A percentile compares a stretch with the other conserved stretches of the same genome.
phyloP scores from a whole-genome alignment of 2,329 filamentous ascomycete species.

The Pezicula radicicola region DNA sequence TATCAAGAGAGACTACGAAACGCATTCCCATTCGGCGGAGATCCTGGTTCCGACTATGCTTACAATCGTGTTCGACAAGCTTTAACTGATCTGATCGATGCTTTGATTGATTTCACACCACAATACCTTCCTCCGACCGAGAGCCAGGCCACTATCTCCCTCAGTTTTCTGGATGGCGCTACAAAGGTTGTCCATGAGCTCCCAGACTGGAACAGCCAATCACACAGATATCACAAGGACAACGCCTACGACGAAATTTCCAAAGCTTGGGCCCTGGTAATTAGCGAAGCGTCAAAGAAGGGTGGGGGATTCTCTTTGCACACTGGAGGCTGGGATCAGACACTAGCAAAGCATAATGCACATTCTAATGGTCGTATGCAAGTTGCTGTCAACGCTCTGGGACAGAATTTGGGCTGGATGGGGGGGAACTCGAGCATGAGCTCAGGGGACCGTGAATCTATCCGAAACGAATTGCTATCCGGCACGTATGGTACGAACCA shows the following conservation, averaged over 20 bases:
- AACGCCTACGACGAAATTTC: slow-evolving; percentile 95
- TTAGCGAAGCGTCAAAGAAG: slow-evolving; percentile 86
- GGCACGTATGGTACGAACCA: slow-evolving; percentile 51
- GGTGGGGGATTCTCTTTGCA: slow-evolving; percentile 88
- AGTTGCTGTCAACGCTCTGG: slow-evolving; percentile 75
- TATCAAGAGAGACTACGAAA: slow-evolving; percentile 78
- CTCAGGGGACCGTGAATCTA: slow-evolving; percentile 48
- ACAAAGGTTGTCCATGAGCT: slow-evolving; percentile 88
- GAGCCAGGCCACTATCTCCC: slow-evolving; percentile 74
- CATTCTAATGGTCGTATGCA: slow-evolving; percentile 79
- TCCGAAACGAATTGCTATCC: slow-evolving; percentile 60
- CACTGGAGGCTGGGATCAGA: slow-evolving; percentile 89
- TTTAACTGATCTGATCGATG: slow-evolving; percentile 77
- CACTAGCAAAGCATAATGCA: slow-evolving; percentile 81
- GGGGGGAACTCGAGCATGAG: slow-evolving; percentile 33
- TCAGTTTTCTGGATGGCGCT: slow-evolving; percentile 84
- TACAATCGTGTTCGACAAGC: slow-evolving; percentile 89
- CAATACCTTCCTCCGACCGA: slow-evolving; percentile 94
- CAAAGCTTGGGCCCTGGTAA: slow-evolving; percentile 87
- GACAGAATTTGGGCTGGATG: slow-evolving; percentile 76
- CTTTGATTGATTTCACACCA: slow-evolving; percentile 89
- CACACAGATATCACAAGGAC: slow-evolving; percentile 89
- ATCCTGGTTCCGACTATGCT: slow-evolving; percentile 84
- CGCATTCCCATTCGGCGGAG: slow-evolving; percentile 81
- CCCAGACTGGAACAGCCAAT: slow-evolving; percentile 85